phyloP scores from a whole-genome alignment of 768 basidiomycete species.

The Boletus subparvulus region DNA sequence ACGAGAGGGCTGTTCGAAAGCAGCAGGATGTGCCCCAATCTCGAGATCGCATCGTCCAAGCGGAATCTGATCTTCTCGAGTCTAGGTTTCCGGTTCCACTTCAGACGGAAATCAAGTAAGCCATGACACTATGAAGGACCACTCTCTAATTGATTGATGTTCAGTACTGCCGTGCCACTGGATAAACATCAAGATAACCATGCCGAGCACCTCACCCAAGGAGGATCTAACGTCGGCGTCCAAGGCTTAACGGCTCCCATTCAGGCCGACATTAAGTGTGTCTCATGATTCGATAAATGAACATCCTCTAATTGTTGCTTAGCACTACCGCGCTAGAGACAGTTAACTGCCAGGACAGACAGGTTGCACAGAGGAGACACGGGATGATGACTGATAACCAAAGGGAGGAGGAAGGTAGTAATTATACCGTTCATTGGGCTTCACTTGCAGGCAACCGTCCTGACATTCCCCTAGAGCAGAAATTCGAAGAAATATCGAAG shows the following conservation, averaged over 20 bases:
- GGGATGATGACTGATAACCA: background rate
- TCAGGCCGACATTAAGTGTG: background rate
- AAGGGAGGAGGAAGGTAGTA: background rate
- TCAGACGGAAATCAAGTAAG: background rate
- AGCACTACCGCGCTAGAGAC: background rate
- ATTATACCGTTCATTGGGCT: too few species aligned
- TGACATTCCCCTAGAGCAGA: background rate
- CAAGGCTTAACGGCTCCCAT: too few species aligned
- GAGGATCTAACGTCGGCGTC: background rate
- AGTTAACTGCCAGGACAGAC: background rate
- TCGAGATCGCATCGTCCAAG: background rate
- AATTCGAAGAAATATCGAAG: background rate
- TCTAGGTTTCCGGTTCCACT: too few species aligned
- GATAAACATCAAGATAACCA: background rate
- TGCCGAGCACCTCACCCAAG: background rate
- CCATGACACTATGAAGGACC: too few species aligned
- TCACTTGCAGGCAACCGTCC: background rate
- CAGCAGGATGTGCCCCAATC: background rate
- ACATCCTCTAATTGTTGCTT: background rate
- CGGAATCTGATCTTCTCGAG: too few species aligned
- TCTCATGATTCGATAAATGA: background rate
- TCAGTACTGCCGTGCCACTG: background rate
- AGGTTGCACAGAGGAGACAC: background rate
- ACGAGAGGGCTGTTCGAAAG: background rate
- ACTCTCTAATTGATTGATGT: background rate